Evolutionary conservation across 768 basidiomycete genomes (phyloP).

Genomic region (Boletellus sp.): DNA sequence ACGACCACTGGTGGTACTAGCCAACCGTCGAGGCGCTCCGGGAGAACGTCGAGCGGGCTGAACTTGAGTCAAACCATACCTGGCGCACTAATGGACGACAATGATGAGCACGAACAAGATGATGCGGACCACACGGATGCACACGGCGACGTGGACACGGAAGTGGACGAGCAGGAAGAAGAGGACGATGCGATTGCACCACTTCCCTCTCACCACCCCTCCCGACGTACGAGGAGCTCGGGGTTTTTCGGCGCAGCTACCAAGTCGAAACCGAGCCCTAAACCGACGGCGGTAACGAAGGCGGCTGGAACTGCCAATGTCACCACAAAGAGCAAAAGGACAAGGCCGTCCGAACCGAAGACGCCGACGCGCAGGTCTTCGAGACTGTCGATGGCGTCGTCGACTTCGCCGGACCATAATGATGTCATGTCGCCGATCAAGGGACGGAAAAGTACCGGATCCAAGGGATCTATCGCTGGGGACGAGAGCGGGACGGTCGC

Average conservation of each 20-base stretch:
- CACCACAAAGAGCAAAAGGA: constrained; percentile 17
- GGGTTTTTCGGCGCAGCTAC: constrained; percentile 8
- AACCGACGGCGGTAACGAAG: neutral
- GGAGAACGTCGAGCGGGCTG: constrained; percentile 7
- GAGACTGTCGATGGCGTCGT: constrained; percentile 34
- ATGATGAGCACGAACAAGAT: constrained; percentile 18
- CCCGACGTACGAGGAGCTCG: constrained; percentile 20
- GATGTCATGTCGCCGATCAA: constrained; percentile 25
- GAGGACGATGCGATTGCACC: constrained; percentile 35
- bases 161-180: constrained; percentile 30
- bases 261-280: constrained; percentile 10
- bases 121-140: constrained; percentile 24
- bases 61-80: constrained; percentile 36
- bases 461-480: constrained; percentile 7
- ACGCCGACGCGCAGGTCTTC: constrained; percentile 38
- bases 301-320: neutral
- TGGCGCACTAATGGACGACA: constrained; percentile 40
- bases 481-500: constrained; percentile 13
- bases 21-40: neutral
- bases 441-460: constrained; percentile 20
- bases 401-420: constrained; percentile 31
- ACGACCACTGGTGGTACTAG: neutral
- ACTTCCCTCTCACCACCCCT: constrained; percentile 22
- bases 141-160: constrained; percentile 18
- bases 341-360: constrained; percentile 17